Evolutionary conservation across 2,329 filamentous ascomycete species (phyloP), one percentile per base, ranked within the genome.

Genomic region (Aquanectria penicillioides): DNA sequence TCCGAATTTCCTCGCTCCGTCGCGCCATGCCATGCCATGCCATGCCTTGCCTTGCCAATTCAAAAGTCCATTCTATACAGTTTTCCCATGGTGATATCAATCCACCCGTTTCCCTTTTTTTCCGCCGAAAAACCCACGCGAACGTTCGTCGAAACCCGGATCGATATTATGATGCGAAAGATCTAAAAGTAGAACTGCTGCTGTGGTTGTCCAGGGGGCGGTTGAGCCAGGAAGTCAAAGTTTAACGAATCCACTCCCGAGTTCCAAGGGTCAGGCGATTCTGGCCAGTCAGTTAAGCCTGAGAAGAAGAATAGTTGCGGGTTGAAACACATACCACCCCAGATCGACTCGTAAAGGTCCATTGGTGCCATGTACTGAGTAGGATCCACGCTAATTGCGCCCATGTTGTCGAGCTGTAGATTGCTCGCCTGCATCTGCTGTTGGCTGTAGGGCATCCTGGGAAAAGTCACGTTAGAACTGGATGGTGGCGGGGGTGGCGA

Each of bases 281-380:
- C 85, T 86, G 59, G n/a, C 44, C 54, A 41, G 40, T 68, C 58
- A 69, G 67, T 40, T 12, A 44, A 10, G n/a, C 20, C 23, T 25
- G 40, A 22, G 13, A 40, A 38, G 38, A 36, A 29, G 15, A 31
- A 37, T 22, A 33, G 15, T 38, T 47, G 55, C 31, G 26, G 55
- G 55, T 52, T 43, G 17, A 18, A 61, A 26, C 25, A 78, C 84
- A 72, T 74, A 88, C 86, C 86, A 81, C 86, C 88, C 76, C 88
- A 89, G 40, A 89, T 89, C 4, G 86, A 88, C 67, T 89, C 86
- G 69, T 88, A 89, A 1, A 89, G 75, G 59, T 89, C 87, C 85
- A 89, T 86, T 1, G 87, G 87, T 31, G 86, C 87, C 80, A 89
- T 86, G 64, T 86, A 84, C 28, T 85, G 77, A 3, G 82, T 78